Percentiles rank a stretch among this genome's conserved stretches.
These are phyloP conservation scores for Apiospora phragmitis DNA, from an alignment of 2,329 filamentous ascomycete genomes.

Conservation along the genomic window DNA sequence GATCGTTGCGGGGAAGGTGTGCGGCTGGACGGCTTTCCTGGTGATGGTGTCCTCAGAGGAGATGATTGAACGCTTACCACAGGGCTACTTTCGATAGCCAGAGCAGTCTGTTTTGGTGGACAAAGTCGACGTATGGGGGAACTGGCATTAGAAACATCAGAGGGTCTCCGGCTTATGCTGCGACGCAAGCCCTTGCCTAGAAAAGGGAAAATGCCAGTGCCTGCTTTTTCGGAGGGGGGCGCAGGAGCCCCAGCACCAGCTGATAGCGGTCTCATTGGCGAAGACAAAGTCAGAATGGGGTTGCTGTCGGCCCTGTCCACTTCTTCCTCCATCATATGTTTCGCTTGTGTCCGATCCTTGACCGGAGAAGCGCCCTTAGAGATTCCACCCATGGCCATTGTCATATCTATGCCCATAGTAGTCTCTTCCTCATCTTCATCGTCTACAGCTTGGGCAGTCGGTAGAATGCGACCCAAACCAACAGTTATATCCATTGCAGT, in stretches of 20 bases:
- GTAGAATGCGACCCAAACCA: conserved; percentile 56
- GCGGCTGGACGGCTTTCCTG: conserved; percentile 24
- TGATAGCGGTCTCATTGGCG: conserved; percentile 34
- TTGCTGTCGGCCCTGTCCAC: conserved; percentile 48
- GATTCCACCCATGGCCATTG: conserved; percentile 63
- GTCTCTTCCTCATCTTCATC: conserved; percentile 36
- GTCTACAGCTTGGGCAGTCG: conserved; percentile 32
- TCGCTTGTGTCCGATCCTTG: conserved; percentile 48
- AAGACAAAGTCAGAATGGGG: conserved; percentile 38
- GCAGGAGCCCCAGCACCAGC: conserved; percentile 34
- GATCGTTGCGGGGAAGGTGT: conserved; percentile 51
- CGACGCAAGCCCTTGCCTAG: conserved; percentile 11
- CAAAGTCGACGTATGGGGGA: conserved; percentile 5
- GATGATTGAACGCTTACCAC: conserved; percentile 19
- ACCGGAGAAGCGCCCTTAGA: conserved; percentile 43
- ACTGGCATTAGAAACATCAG: neutral
- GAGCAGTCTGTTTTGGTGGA: neutral
- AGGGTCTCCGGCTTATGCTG: neutral
- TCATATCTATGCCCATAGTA: conserved; percentile 69
- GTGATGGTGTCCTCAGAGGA: conserved; percentile 25
- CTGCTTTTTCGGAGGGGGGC: conserved; percentile 50
- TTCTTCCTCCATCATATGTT: conserved; percentile 61
- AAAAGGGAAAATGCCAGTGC: conserved; percentile 42
- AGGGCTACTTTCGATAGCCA: neutral
- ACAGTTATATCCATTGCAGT: conserved; percentile 68